phyloP scores from a whole-genome alignment of 75 land plant genomes.

The Cunninghamia lanceolata region DNA sequence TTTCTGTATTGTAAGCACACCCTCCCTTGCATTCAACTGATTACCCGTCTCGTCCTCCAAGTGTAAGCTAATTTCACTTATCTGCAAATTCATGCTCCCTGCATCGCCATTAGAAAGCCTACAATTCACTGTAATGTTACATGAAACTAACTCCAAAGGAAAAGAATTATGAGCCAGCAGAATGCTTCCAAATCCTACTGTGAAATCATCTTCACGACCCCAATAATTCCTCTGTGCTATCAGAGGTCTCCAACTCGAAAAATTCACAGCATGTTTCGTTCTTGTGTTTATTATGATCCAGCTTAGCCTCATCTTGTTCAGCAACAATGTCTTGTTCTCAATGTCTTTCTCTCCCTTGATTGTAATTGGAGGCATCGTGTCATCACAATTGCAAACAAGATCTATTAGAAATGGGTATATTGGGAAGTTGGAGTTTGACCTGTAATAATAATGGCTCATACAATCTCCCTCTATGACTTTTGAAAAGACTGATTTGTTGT shows the following conservation, averaged over 20 bases:
- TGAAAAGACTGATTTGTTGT: background rate
- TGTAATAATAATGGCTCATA: too few relatives aligned
- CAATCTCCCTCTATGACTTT: background rate
- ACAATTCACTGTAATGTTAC: background rate
- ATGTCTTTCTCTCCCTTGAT: slow-evolving; percentile 11
- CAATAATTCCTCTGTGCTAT: background rate
- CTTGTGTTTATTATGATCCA: slow-evolving; percentile 31
- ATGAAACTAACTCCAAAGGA: background rate
- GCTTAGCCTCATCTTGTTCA: slow-evolving; percentile 27
- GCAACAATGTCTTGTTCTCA: slow-evolving; percentile 13
- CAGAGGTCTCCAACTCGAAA: slow-evolving; percentile 32
- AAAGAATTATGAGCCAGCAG: background rate
- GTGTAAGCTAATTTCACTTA: background rate
- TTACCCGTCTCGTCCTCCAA: background rate
- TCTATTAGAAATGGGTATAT: too few relatives aligned
- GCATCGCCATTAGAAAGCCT: background rate
- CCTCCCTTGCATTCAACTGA: background rate
- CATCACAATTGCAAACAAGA: too few relatives aligned
- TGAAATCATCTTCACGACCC: background rate
- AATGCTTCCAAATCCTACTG: background rate
- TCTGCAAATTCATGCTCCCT: background rate
- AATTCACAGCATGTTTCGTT: slow-evolving; percentile 22
- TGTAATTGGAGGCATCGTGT: too few relatives aligned
- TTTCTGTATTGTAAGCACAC: background rate
- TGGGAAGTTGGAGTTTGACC: too few relatives aligned